phyloP scores from a whole-genome alignment of 176 grass and related monocot genomes.

The barley (Hordeum vulgare) region MorexV3_pseudomolecules_assembly NC_058520.1:514772874-514773373 shows the following conservation, averaged over 20 bases:
- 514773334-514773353: conserved; percentile 46
- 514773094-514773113: conserved; percentile 70
- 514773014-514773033: conserved; percentile 35
- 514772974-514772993: conserved; percentile 61
- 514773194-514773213: conserved; percentile 59
- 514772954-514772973: conserved; percentile 47
- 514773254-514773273: conserved; percentile 72
- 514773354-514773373: conserved; percentile 52
- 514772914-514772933: conserved; percentile 76
- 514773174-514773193: conserved; percentile 47
- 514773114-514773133: conserved; percentile 55
- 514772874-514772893: conserved; percentile 71
- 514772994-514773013: conserved; percentile 49
- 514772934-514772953: conserved; percentile 68
- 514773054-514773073: conserved; percentile 35
- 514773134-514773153: conserved; percentile 55
- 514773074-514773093: conserved; percentile 74
- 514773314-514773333: conserved; percentile 79
- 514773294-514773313: conserved; percentile 75
- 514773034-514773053: conserved; percentile 51
- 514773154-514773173: conserved; percentile 85
- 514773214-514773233: conserved; percentile 61
- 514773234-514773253: conserved; percentile 37
- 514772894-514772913: conserved; percentile 48
- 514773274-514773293: conserved; percentile 75